These are phyloP conservation scores for Eucalyptus sp. DNA, from an alignment of 345 rosid genomes.

Conservation along the genomic window DNA sequence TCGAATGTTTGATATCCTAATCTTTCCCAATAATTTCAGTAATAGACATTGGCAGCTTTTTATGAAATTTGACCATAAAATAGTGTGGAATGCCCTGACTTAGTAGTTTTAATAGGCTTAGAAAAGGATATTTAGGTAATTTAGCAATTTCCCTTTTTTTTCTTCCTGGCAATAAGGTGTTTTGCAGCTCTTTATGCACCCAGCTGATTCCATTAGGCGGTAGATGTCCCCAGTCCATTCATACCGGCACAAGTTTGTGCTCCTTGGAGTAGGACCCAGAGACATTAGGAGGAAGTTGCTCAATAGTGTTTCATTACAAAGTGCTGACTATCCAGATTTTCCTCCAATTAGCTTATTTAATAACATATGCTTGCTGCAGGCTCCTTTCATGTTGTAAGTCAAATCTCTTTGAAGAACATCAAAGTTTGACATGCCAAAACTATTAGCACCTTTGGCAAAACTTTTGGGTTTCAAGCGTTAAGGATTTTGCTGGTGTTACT, in stretches of 20 bases:
- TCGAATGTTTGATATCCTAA: background rate
- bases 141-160: background rate
- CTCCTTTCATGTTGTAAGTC: background rate
- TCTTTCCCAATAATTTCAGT: background rate
- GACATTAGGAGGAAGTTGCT: background rate
- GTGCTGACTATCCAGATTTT: background rate
- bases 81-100: background rate
- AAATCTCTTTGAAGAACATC: background rate
- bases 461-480: background rate
- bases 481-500: background rate
- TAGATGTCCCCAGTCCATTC: background rate
- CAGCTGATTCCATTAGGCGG: background rate
- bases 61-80: background rate
- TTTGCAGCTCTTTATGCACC: background rate
- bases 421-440: background rate
- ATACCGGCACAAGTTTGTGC: background rate
- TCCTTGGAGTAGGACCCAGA: background rate
- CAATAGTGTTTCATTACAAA: background rate
- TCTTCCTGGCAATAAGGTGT: background rate
- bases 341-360: background rate
- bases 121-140: background rate
- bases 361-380: background rate
- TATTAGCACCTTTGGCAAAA: background rate
- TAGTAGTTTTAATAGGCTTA: background rate
- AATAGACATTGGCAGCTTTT: background rate